phyloP scores from a whole-genome alignment of 108 stramenopile genomes.

The Nannochloropsis granulata region DNA sequence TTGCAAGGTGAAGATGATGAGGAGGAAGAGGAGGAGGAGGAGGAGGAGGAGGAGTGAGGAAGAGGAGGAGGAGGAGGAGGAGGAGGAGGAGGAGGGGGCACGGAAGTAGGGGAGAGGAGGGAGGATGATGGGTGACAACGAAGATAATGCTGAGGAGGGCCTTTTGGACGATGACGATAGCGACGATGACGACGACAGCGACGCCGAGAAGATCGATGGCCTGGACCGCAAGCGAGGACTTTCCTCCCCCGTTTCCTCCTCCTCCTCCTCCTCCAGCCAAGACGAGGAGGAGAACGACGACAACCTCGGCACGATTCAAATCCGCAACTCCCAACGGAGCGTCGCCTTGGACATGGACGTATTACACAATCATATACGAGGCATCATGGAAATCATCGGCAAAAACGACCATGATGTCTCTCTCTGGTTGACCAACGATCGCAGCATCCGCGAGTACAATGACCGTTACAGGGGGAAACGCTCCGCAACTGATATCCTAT shows the following conservation, averaged over 20 bases:
- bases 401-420: conserved; percentile 6
- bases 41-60: background rate
- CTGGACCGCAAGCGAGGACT: background rate
- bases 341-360: background rate
- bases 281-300: background rate
- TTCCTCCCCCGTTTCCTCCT: background rate
- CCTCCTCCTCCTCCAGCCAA: background rate
- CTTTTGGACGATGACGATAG: background rate
- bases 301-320: background rate
- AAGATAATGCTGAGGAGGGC: too few relatives aligned
- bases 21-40: background rate
- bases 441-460: conserved; percentile 2
- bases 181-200: background rate
- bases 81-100: background rate
- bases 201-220: background rate
- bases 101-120: background rate
- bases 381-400: conserved; percentile 11
- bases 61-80: background rate
- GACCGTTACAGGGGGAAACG: conserved; percentile 17
- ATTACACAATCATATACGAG: background rate
- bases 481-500: conserved; percentile 63
- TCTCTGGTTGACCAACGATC: conserved; percentile 6
- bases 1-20: background rate
- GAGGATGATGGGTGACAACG: background rate
- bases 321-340: background rate